Evolutionary conservation across 148 eudicot species (phyloP), one percentile per base, ranked within the genome.

Genomic region (Drosera capensis): DNA sequence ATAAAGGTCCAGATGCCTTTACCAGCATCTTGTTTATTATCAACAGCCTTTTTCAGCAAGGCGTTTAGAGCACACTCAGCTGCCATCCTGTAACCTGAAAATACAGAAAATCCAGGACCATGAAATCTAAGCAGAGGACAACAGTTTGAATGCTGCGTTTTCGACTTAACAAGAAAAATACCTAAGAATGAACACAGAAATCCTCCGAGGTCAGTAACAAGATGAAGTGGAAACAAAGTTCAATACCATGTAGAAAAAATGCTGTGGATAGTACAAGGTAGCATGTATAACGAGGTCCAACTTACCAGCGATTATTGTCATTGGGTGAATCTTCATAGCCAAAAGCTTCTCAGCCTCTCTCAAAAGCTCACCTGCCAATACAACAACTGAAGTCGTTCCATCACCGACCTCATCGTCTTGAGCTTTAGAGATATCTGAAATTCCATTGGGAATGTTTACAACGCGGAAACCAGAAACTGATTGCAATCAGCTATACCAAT

Each of bases 321-420:
- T 90, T 13, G 99, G 99, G 62, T 90, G 99, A 58, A 90, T 84
- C 71, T 84, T 90, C 62, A 80, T 62, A 17, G 78, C 90, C 29
- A 90, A 64, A 63, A 90, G 62, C 70, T 90, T 90, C 67, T 90
- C 99, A 35, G 99, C 99, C 72, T 80, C 87, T 72, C 93, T 68
- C 57, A 90, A 62, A 54, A 90, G 88, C 71, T 90, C 99, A n/a
- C 99, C 99, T 64, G 95, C 95, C 62, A 90, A 69, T 54, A 90
- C 95, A 56, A 81, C 99, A 38, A 90, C 99, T 3, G 99, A 90
- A 48, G 99, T 90, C 28, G 99, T 90, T 48, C 99, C 99, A 57
- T 90, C 99, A 58, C 99, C 99, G 41, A 90, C 99, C 70, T 84
- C 99, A 71, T 90, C 99, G 62, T 90, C 99, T 70, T 90, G 99